Evolutionary conservation across 176 grass and related monocot species (phyloP), one percentile per base, ranked within the genome.

Genomic region (Hyparrhenia diplandra): DNA sequence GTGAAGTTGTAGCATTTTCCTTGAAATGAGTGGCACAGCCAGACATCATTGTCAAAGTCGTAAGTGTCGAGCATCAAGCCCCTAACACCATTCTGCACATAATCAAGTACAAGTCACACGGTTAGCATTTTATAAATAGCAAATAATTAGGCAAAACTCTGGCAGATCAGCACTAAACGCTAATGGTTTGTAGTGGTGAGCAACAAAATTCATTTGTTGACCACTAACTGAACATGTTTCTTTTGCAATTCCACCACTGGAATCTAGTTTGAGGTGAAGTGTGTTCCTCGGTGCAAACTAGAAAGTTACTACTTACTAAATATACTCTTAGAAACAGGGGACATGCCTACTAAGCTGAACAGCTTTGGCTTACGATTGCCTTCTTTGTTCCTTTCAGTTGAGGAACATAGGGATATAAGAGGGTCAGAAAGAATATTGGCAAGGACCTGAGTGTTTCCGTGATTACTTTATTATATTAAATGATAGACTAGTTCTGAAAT

Each of bases 51-150:
- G 9, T 90, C 24, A 51, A 97, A 97, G 73, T 97, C 92, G 32
- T 94, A 97, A 78, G 92, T 94, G 85, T 97, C 94, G 11, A 97
- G 91, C 94, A 97, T 97, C 75, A 97, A 79, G 8, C 94, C 94
- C 57, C 94, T 90, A 14, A 97, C 69, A 73, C 94, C 94, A 85
- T 97, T 92, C 94, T 97, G 87, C 87, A 87, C 40, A 75, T 49
- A 85, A 40, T 58, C 21, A 85, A 69, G 41, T 46, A 71, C 51
- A 51, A 10, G 32, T 74, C 69, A 51, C 51, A 55, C 21, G 46
- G 32, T 75, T 69, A 57, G 20, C 8, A 69, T 43, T 69, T 63
- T 73, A 39, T 9, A 66, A 49, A 49, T 41, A 63, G 35, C 18
- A 84, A 52, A 63, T 27, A 23, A 27, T 6, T 1, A 42, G 21